phyloP scores from a whole-genome alignment of 129 eudicot species.

The Logfia minima region DNA sequence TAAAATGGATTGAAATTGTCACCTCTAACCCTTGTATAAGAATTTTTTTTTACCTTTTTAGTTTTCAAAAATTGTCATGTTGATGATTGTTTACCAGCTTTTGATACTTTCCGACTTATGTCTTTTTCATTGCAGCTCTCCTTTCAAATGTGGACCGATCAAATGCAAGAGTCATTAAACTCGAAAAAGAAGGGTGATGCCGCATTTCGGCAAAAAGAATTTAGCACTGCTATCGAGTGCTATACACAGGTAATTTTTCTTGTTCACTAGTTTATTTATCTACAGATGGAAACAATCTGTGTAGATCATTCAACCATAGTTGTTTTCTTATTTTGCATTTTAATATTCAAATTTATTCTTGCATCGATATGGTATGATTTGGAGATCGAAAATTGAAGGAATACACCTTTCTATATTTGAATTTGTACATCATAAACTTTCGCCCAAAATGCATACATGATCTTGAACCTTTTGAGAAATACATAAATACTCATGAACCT shows the following conservation, averaged over 20 bases:
- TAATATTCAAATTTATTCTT: background rate
- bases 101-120: background rate
- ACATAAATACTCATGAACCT: background rate
- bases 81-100: background rate
- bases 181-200: constrained; percentile 65
- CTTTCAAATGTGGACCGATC: constrained; percentile 79
- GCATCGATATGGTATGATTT: background rate
- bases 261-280: background rate
- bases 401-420: background rate
- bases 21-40: too few relatives aligned
- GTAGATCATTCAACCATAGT: background rate
- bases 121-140: constrained; percentile 49
- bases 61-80: background rate
- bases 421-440: background rate
- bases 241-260: constrained; percentile 54
- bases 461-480: background rate
- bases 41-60: background rate
- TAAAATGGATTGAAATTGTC: background rate
- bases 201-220: constrained; percentile 59
- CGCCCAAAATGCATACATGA: background rate
- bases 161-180: constrained; percentile 63
- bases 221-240: constrained; percentile 49
- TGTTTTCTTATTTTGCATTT: background rate
- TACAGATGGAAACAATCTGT: background rate
- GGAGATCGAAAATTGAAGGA: background rate